These are phyloP conservation scores for Phylloporus sp. DNA, from an alignment of 768 basidiomycete genomes.

Conservation along the genomic window DNA sequence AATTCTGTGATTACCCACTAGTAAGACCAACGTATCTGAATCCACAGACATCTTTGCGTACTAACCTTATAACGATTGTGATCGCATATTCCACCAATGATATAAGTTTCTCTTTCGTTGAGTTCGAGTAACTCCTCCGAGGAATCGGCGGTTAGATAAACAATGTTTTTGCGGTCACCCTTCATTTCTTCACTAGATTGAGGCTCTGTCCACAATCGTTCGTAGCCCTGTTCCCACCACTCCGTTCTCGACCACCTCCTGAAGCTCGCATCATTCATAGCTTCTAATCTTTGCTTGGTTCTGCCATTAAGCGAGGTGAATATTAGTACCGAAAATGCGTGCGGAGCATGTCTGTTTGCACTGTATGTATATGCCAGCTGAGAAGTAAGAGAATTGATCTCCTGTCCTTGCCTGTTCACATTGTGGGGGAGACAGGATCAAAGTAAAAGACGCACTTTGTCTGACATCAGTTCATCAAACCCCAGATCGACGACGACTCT, in stretches of 20 bases:
- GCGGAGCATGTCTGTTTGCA: constrained; percentile 68
- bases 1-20: constrained; percentile 49
- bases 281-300: constrained; percentile 61
- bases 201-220: constrained; percentile 53
- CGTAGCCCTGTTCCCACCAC: constrained; percentile 80
- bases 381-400: constrained; percentile 82
- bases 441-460: constrained; percentile 61
- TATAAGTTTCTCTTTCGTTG: constrained; percentile 80
- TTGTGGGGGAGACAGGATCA: constrained; percentile 5
- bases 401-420: constrained; percentile 46
- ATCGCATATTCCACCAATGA: constrained; percentile 95
- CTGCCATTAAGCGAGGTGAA: constrained; percentile 80
- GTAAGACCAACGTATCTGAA: constrained; percentile 3
- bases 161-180: constrained; percentile 47
- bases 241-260: constrained; percentile 77
- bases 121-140: constrained; percentile 82
- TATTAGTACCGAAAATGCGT: constrained; percentile 67
- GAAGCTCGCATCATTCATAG: constrained; percentile 61
- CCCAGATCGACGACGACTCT: constrained; percentile 81
- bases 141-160: constrained; percentile 96
- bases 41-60: not conserved
- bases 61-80: constrained; percentile 91
- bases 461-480: constrained; percentile 91
- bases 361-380: constrained; percentile 93
- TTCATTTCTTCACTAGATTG: constrained; percentile 1